These are phyloP conservation scores for Wickerhamiella parazyma DNA, from an alignment of 805 yeast species.

Conservation along the genomic window DNA sequence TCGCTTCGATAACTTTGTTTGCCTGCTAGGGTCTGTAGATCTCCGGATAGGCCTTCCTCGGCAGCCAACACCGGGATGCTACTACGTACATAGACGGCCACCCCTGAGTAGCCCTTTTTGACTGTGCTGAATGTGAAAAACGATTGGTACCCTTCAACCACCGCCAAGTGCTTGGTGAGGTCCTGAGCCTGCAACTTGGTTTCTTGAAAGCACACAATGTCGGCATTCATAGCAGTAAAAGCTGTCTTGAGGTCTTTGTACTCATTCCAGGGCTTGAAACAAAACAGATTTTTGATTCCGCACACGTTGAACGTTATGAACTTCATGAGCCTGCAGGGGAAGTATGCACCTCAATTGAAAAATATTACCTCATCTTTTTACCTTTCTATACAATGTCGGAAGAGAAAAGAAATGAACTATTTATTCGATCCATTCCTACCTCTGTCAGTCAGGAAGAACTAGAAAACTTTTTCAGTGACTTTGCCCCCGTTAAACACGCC, in stretches of 20 bases:
- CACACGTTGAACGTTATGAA: constrained; percentile 57
- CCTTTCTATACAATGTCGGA: not conserved
- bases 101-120: constrained; percentile 85
- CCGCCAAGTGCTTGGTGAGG: constrained; percentile 35
- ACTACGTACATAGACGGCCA: constrained; percentile 56
- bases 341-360: not conserved
- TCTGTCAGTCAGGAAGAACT: constrained; percentile 72
- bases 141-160: constrained; percentile 42
- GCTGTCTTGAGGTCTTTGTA: constrained; percentile 27
- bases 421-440: constrained; percentile 73
- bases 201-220: constrained; percentile 78
- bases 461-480: constrained; percentile 73
- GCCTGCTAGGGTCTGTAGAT: constrained; percentile 14
- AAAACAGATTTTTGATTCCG: constrained; percentile 65
- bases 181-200: constrained; percentile 50
- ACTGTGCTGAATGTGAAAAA: constrained; percentile 54
- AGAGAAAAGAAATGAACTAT: constrained; percentile 31
- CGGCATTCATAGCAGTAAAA: constrained; percentile 39
- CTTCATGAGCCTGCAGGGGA: not conserved
- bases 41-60: constrained; percentile 87
- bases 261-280: constrained; percentile 74
- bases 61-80: constrained; percentile 50
- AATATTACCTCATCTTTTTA: constrained; percentile 13
- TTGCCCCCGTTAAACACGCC: constrained; percentile 92
- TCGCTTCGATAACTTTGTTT: not conserved